A percentile compares a stretch with the other conserved stretches of the same genome.
These are phyloP conservation scores for Lipomyces mesembrius DNA, from an alignment of 805 yeast species.

Conservation along the genomic window DNA sequence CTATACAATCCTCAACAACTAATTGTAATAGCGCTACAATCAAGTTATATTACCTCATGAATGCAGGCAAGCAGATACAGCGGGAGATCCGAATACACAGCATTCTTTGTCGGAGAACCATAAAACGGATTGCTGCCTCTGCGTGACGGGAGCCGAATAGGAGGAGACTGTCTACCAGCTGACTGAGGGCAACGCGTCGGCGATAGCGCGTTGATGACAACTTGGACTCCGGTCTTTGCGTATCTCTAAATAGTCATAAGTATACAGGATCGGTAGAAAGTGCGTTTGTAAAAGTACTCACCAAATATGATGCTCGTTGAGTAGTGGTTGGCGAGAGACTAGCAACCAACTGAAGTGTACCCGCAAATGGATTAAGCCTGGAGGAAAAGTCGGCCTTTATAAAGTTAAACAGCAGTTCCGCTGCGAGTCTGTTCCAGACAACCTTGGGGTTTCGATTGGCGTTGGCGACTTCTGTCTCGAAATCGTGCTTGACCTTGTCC, in stretches of 20 bases:
- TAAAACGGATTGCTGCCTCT: neutral
- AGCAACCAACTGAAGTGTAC: neutral
- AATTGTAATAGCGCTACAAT: neutral
- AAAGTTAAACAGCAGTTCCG: neutral
- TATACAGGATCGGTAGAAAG: neutral
- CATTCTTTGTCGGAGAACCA: neutral
- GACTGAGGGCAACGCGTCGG: neutral
- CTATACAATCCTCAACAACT: neutral
- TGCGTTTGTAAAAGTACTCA: neutral
- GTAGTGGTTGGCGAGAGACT: neutral
- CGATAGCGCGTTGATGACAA: neutral
- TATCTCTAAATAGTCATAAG: neutral
- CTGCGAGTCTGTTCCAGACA: neutral
- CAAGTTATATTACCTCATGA: neutral
- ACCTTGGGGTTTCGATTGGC: neutral
- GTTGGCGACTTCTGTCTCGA: neutral
- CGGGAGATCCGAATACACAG: neutral
- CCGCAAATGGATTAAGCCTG: neutral
- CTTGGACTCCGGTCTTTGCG: neutral
- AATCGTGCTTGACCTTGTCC: neutral
- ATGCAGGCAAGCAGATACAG: neutral
- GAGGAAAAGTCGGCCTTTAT: neutral
- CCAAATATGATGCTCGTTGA: neutral
- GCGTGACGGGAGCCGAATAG: neutral
- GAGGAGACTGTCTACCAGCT: neutral